Evolutionary conservation across 192 early-diverging fungal genomes (phyloP).

Genomic region (Coemansia sp.): DNA sequence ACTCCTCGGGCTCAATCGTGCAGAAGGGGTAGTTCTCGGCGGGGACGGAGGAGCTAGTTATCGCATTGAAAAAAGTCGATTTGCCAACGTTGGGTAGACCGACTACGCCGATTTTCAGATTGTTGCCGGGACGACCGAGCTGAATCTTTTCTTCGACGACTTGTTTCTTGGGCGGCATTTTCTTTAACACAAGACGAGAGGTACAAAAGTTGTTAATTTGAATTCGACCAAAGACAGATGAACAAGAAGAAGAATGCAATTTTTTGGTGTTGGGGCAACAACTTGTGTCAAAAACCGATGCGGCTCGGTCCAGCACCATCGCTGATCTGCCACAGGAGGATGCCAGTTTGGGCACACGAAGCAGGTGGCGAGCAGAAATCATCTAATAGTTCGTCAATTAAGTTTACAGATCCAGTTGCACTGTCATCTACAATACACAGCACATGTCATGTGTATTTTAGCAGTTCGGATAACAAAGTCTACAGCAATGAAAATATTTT

Average conservation of each 20-base stretch:
- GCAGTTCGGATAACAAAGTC: no score
- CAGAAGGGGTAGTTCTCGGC: conserved; percentile 99
- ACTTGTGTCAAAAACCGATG: neutral
- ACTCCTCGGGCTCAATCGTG: conserved; percentile 93
- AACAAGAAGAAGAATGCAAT: neutral
- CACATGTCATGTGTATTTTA: no score
- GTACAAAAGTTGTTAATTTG: conserved; percentile 8
- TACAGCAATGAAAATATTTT: no score
- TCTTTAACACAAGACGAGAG: conserved; percentile 9
- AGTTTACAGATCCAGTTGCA: no score
- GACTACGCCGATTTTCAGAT: conserved; percentile 93
- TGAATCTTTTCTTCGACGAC: conserved; percentile 74
- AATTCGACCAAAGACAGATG: neutral
- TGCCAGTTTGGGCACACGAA: neutral
- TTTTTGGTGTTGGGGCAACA: neutral
- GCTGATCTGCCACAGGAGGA: neutral
- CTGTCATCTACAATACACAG: no score
- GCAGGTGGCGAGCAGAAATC: neutral
- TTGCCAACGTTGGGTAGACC: conserved; percentile 98
- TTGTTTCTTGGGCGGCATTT: conserved; percentile 85
- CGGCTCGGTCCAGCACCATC: neutral
- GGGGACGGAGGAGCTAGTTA: conserved; percentile 69
- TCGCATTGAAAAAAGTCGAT: conserved; percentile 86
- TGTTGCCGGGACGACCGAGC: conserved; percentile 84
- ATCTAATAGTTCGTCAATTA: neutral